A percentile compares a stretch with the other conserved stretches of the same genome.
Evolutionary conservation across 331 rosid genomes (phyloP).

Genomic region (Quercus lobata): DNA sequence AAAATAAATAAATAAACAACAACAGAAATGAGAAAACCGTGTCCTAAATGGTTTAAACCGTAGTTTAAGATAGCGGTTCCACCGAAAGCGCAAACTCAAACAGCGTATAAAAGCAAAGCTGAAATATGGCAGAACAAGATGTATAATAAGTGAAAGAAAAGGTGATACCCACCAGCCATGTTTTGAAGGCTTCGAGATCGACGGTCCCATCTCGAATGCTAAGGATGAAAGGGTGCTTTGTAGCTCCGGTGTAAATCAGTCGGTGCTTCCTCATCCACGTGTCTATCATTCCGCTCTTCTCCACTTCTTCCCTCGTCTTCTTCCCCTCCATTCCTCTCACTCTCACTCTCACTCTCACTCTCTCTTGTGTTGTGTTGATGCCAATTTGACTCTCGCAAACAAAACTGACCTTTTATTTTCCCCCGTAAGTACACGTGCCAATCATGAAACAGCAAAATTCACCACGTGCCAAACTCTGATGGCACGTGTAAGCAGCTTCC

Average conservation of each 20-base stretch:
- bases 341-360: too few relatives aligned
- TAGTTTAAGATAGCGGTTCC: too few relatives aligned
- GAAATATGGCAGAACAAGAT: too few relatives aligned
- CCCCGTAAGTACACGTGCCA: too few relatives aligned
- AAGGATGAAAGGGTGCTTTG: conserved; percentile 65
- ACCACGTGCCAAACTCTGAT: too few relatives aligned
- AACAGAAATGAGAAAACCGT: too few relatives aligned
- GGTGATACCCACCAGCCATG: conserved; percentile 50
- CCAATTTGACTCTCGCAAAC: background rate
- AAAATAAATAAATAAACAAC: too few relatives aligned
- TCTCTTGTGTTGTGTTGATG: background rate
- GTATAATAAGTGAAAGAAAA: too few relatives aligned
- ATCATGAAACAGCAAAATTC: too few relatives aligned
- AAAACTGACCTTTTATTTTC: too few relatives aligned
- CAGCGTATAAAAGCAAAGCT: background rate
- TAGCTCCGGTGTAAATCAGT: conserved; percentile 44
- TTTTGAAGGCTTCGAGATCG: conserved; percentile 56
- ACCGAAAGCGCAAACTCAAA: background rate
- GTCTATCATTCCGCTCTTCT: conserved; percentile 29
- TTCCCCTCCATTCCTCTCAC: conserved; percentile 13
- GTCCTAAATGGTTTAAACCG: too few relatives aligned
- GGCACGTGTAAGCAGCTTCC: too few relatives aligned
- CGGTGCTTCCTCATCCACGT: conserved; percentile 71
- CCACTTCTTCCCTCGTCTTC: conserved; percentile 17
- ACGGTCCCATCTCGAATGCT: conserved; percentile 64